Conservation (phyloP, 140 eudicot species). For the Bidens hawaiensis region DNA sequence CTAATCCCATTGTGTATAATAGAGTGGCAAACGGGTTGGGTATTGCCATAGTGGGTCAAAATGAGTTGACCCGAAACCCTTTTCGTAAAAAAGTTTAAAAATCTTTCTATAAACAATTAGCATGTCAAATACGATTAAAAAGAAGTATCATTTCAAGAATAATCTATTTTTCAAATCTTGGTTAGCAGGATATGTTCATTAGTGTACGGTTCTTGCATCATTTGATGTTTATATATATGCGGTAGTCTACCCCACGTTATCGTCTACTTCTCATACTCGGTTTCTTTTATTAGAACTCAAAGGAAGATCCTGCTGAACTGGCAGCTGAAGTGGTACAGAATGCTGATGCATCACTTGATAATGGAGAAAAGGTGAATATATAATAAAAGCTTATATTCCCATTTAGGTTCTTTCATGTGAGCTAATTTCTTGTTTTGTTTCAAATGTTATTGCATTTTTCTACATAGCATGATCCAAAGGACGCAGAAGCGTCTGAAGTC, state of each 20-base stretch:
- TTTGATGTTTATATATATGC: constrained; percentile 5
- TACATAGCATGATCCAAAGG: constrained; percentile 26
- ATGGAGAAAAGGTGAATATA: constrained; percentile 36
- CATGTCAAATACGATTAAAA: no score
- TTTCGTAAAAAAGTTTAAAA: no score
- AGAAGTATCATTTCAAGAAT: no score
- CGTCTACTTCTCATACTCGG: constrained; percentile 16
- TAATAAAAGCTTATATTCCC: neutral
- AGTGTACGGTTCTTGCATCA: constrained; percentile 3
- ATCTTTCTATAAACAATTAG: no score
- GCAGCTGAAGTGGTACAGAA: constrained; percentile 37
- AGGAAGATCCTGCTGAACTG: constrained; percentile 33
- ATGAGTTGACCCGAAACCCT: no score
- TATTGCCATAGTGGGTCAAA: neutral
- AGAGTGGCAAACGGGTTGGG: neutral
- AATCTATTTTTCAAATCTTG: no score
- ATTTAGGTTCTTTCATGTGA: neutral
- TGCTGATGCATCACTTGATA: constrained; percentile 32
- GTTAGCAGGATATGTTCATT: neutral
- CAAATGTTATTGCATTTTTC: constrained; percentile 18
- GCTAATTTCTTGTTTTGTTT: constrained; percentile 17
- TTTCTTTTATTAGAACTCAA: constrained; percentile 31
- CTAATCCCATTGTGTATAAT: no score
- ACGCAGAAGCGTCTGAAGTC: constrained; percentile 32
- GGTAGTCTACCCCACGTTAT: constrained; percentile 4